These are phyloP conservation scores for Ascochyta lentis DNA, from an alignment of 2,329 filamentous ascomycete genomes.

Conservation along the genomic window DNA sequence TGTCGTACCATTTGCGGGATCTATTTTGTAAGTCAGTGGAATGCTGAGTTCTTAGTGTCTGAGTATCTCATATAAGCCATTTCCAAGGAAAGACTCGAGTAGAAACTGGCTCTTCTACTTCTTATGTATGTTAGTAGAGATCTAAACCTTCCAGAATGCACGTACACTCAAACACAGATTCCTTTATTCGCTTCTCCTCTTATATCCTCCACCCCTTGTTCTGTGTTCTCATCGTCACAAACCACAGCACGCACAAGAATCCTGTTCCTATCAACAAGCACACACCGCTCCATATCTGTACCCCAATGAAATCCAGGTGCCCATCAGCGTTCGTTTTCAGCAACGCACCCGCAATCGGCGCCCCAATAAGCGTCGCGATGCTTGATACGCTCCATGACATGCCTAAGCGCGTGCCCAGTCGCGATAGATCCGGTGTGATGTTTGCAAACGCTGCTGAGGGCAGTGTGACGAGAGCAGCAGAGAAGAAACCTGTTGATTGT, in stretches of 20 bases:
- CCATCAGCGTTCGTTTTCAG: constrained; percentile 32
- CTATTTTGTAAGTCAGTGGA: too few species aligned
- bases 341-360: constrained; percentile 46
- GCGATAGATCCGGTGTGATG: constrained; percentile 46
- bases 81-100: too few species aligned
- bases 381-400: constrained; percentile 49
- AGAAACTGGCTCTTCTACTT: too few species aligned
- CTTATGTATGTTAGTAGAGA: too few species aligned
- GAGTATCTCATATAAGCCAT: too few species aligned
- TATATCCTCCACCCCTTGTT: constrained; percentile 43
- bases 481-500: constrained; percentile 42
- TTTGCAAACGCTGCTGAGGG: constrained; percentile 47
- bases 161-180: neutral
- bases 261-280: constrained; percentile 41
- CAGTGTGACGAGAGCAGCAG: constrained; percentile 46
- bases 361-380: constrained; percentile 44
- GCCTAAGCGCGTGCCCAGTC: constrained; percentile 45
- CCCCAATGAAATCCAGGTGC: constrained; percentile 37
- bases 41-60: too few species aligned
- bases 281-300: constrained; percentile 46
- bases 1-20: too few species aligned
- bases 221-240: constrained; percentile 29
- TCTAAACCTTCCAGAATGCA: too few species aligned
- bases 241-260: constrained; percentile 38
- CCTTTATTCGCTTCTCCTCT: neutral